phyloP scores from a whole-genome alignment of 495 filamentous ascomycete species.

The Aspergillus haitiensis region DNA sequence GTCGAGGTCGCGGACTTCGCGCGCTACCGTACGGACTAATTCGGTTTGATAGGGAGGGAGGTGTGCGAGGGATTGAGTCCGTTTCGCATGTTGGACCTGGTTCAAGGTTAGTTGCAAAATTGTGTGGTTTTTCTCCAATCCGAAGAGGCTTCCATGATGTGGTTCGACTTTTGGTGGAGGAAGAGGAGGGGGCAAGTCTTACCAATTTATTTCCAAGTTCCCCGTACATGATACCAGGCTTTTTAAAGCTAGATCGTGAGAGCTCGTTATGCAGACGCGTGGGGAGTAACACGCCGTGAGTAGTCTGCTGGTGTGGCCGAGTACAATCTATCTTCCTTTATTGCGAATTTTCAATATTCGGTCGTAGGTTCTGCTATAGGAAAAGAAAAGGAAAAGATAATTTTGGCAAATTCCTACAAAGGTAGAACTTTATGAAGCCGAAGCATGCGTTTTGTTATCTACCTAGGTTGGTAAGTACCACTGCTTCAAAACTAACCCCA shows the following conservation, averaged over 20 bases:
- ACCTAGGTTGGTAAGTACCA: too few species aligned
- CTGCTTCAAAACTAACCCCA: too few species aligned
- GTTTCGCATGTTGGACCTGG: conserved; percentile 95
- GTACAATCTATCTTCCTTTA: too few species aligned
- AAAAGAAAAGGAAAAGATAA: too few species aligned
- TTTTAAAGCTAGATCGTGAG: too few species aligned
- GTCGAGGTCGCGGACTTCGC: conserved; percentile 93
- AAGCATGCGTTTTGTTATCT: too few species aligned
- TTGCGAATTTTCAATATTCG: too few species aligned
- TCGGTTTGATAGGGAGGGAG: conserved; percentile 94
- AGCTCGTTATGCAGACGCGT: not conserved
- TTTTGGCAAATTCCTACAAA: too few species aligned
- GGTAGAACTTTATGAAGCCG: too few species aligned
- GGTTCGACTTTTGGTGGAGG: not conserved
- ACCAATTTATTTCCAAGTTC: conserved; percentile 86
- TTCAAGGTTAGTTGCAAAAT: conserved; percentile 7
- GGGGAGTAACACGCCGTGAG: conserved; percentile 5
- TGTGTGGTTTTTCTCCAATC: not conserved
- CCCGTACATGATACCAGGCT: conserved; percentile 70
- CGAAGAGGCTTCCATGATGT: not conserved
- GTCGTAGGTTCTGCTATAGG: too few species aligned
- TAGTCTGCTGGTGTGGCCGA: not conserved
- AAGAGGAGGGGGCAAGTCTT: conserved; percentile 21
- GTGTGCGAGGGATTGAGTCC: conserved; percentile 82
- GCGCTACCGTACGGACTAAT: conserved; percentile 79